Conservation (phyloP, 352 stramenopile species). For the Pythium aphanidermatum region DNA sequence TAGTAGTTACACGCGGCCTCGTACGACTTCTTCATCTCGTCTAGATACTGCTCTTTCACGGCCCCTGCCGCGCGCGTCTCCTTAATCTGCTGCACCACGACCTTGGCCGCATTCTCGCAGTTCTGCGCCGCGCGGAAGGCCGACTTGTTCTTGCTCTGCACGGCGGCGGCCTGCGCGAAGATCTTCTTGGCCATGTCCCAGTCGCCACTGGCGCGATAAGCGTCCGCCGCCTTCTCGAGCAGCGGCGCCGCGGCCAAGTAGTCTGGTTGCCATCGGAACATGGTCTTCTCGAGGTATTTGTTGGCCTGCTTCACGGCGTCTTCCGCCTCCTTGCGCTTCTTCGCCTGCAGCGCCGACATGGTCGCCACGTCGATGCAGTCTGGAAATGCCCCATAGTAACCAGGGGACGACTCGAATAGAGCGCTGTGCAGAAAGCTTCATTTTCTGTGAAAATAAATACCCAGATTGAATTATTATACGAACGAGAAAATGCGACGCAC, state of each 20-base stretch:
- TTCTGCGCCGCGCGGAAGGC: constrained; percentile 67
- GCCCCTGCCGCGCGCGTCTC: constrained; percentile 30
- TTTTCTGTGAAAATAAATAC: constrained; percentile 4
- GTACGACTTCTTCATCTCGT: constrained; percentile 49
- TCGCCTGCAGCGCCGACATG: constrained; percentile 24
- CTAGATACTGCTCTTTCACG: constrained; percentile 26
- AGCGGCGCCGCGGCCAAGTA: constrained; percentile 63
- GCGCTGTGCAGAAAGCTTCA: not conserved
- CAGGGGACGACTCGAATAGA: constrained; percentile 4
- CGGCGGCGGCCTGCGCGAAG: constrained; percentile 48
- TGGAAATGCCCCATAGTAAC: too few relatives aligned
- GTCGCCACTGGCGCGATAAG: constrained; percentile 57
- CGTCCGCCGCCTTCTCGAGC: constrained; percentile 68
- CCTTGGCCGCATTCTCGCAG: constrained; percentile 73
- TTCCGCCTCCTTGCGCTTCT: constrained; percentile 26
- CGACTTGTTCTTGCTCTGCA: constrained; percentile 69
- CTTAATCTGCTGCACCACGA: constrained; percentile 61
- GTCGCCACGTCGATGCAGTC: too few relatives aligned
- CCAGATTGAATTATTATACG: constrained; percentile 7
- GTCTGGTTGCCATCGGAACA: constrained; percentile 67
- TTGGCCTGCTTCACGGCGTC: constrained; percentile 23
- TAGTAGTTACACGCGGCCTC: constrained; percentile 61
- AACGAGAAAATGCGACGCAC: not conserved
- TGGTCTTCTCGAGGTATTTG: constrained; percentile 33
- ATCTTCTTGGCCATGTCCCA: constrained; percentile 52